These are phyloP conservation scores for Phalaenopsis equestris DNA, from an alignment of 106 monocot species.

Conservation along the genomic window DNA sequence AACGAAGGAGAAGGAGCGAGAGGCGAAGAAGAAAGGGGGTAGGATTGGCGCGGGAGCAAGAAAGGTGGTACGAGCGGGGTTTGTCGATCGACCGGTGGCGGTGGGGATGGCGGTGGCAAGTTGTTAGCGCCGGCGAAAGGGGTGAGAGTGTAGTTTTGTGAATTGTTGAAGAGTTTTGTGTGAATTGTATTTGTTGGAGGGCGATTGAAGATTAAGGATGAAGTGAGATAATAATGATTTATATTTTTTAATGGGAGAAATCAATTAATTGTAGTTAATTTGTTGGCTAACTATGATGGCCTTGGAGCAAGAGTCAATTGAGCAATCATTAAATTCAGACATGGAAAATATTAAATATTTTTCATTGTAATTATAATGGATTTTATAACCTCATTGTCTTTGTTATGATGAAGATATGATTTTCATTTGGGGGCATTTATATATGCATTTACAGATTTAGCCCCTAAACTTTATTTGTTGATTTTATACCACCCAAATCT, in stretches of 20 bases:
- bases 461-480: no score
- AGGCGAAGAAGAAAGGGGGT: constrained; percentile 1
- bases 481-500: no score
- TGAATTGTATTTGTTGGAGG: neutral
- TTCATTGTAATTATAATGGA: neutral
- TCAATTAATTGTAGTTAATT: neutral
- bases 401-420: no score
- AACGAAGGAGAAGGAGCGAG: neutral
- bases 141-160: neutral
- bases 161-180: neutral
- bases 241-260: neutral
- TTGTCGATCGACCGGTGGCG: constrained; percentile 3
- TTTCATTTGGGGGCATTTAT: no score
- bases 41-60: neutral
- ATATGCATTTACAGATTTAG: no score
- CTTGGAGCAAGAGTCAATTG: neutral
- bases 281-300: neutral
- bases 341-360: neutral
- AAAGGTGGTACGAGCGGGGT: neutral
- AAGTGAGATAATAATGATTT: neutral
- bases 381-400: neutral
- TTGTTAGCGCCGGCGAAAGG: neutral
- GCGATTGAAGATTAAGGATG: neutral
- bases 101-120: constrained; percentile 2
- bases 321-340: no score